Percentiles rank a stretch among this genome's conserved stretches.
phyloP scores from a whole-genome alignment of 345 rosid species.

The Turritis glabra region DNA sequence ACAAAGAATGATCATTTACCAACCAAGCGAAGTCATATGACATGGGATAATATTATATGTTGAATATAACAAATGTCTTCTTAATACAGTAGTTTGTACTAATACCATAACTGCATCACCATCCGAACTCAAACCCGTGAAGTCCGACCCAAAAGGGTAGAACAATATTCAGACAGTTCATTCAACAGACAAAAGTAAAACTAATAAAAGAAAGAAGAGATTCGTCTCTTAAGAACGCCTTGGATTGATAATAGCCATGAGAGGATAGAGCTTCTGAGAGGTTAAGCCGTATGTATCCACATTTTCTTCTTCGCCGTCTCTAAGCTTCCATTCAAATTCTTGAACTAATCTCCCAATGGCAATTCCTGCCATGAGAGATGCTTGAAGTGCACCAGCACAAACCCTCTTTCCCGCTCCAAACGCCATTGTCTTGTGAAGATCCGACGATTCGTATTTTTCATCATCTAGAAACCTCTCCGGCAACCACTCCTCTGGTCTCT shows the following conservation, averaged over 20 bases:
- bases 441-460: slow-evolving; percentile 47
- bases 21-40: no score
- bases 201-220: neutral
- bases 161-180: neutral
- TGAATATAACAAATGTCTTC: no score
- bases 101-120: no score
- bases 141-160: no score
- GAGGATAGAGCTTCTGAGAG: slow-evolving; percentile 73
- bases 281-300: slow-evolving; percentile 67
- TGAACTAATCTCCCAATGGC: slow-evolving; percentile 75
- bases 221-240: slow-evolving; percentile 38
- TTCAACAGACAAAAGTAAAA: neutral
- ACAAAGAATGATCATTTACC: no score
- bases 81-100: no score
- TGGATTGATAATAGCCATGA: slow-evolving; percentile 57
- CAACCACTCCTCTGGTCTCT: slow-evolving; percentile 64
- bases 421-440: slow-evolving; percentile 86
- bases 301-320: slow-evolving; percentile 64
- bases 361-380: slow-evolving; percentile 53
- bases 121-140: no score
- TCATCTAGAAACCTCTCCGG: slow-evolving; percentile 74
- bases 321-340: slow-evolving; percentile 74
- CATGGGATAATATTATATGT: no score
- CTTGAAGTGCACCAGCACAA: slow-evolving; percentile 83
- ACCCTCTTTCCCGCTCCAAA: slow-evolving; percentile 83